These are phyloP conservation scores for Ascochyta lentis DNA, from an alignment of 2,329 filamentous ascomycete genomes.

Conservation along the genomic window DNA sequence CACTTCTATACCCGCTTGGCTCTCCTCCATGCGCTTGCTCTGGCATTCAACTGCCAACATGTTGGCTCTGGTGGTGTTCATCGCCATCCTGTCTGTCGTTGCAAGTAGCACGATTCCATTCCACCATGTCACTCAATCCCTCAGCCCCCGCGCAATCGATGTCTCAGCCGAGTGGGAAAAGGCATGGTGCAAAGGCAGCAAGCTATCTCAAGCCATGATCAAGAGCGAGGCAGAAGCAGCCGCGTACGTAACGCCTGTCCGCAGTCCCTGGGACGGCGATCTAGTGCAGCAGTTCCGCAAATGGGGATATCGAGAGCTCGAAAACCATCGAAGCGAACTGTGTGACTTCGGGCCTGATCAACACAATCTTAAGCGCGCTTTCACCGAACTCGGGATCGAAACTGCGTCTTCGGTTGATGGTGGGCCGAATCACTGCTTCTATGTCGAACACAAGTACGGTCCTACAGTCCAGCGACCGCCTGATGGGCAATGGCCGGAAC, in stretches of 20 bases:
- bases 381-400: slow-evolving; percentile 17
- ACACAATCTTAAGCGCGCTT: slow-evolving; percentile 9
- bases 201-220: slow-evolving; percentile 11
- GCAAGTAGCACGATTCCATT: not conserved
- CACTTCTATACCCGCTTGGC: not conserved
- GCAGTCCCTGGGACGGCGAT: slow-evolving; percentile 16
- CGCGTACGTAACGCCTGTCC: slow-evolving; percentile 13
- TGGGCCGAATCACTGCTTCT: slow-evolving; percentile 22
- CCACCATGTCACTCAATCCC: not conserved
- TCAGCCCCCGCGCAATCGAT: not conserved
- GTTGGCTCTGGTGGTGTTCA: not conserved
- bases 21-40: not conserved
- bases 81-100: not conserved
- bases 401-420: slow-evolving; percentile 5
- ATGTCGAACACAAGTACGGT: slow-evolving; percentile 20
- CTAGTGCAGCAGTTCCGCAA: slow-evolving; percentile 10
- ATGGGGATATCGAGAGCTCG: slow-evolving; percentile 21
- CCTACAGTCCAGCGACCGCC: slow-evolving; percentile 9
- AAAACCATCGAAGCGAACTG: slow-evolving; percentile 6
- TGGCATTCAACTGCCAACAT: not conserved
- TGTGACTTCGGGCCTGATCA: slow-evolving; percentile 11
- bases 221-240: not conserved
- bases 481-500: slow-evolving; percentile 8
- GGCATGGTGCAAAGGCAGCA: slow-evolving; percentile 17
- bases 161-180: slow-evolving; percentile 4